A percentile compares a stretch with the other conserved stretches of the same genome.
Conservation (phyloP, 2,329 filamentous ascomycete species). For the Grosmannia huntii region DNA sequence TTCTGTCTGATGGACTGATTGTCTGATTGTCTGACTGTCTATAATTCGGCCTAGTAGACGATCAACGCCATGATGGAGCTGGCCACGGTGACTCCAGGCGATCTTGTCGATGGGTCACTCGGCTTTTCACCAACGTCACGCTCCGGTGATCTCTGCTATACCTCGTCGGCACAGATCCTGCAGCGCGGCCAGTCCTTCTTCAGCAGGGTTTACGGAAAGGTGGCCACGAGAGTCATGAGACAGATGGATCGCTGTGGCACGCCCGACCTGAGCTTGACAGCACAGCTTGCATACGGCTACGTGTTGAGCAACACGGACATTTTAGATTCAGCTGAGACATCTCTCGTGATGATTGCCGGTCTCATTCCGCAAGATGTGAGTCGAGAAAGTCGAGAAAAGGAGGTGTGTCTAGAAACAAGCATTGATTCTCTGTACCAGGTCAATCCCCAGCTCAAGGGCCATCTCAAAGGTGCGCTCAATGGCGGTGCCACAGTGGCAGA, state of each 20-base stretch:
- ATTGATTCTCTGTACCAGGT: conserved; percentile 26
- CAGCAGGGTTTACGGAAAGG: conserved; percentile 34
- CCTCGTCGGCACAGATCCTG: conserved; percentile 22
- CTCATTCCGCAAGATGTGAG: conserved; percentile 38
- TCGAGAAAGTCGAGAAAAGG: conserved; percentile 11
- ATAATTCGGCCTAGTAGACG: conserved; percentile 17
- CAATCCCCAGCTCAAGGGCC: conserved; percentile 39
- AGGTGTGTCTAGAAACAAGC: no score
- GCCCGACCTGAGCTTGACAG: conserved; percentile 34
- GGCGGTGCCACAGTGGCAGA: conserved; percentile 34
- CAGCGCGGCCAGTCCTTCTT: conserved; percentile 33
- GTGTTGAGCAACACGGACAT: conserved; percentile 34
- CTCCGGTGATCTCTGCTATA: conserved; percentile 24
- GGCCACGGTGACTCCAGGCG: conserved; percentile 27
- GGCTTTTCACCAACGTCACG: conserved; percentile 25
- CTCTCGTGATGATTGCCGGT: conserved; percentile 36
- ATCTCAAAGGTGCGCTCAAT: conserved; percentile 36
- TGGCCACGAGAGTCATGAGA: conserved; percentile 31
- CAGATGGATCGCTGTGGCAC: conserved; percentile 36
- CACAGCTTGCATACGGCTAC: conserved; percentile 35
- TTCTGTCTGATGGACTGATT: neutral
- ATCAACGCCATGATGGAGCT: conserved; percentile 35
- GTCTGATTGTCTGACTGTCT: neutral
- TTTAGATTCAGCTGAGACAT: conserved; percentile 32
- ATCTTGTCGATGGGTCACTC: conserved; percentile 26